Evolutionary conservation across 768 basidiomycete species (phyloP).

Genomic region (Pisolithus marmoratus): DNA sequence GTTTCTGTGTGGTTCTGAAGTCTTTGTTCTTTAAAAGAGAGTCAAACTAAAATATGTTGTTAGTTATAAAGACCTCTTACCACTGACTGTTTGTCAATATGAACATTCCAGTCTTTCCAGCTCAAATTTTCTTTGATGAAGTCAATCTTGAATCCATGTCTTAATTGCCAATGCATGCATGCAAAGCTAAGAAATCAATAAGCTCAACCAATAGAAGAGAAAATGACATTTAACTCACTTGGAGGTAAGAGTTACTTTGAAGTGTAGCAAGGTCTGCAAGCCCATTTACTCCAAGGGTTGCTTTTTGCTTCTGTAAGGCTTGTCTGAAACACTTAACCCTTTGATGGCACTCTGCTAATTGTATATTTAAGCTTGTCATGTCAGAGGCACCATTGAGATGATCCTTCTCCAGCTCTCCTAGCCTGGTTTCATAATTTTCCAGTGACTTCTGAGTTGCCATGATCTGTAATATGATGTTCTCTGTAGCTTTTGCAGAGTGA

Average conservation of each 20-base stretch:
- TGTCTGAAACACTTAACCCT: neutral
- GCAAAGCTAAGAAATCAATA: no score
- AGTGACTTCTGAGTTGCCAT: neutral
- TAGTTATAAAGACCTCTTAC: no score
- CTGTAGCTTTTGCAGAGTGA: neutral
- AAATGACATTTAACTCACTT: neutral
- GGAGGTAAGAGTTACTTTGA: slow-evolving; percentile 9
- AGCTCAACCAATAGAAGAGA: no score
- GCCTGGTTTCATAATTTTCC: neutral
- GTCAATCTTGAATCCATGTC: no score
- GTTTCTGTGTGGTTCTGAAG: slow-evolving; percentile 23
- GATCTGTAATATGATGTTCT: neutral
- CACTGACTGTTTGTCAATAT: no score
- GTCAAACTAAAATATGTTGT: neutral
- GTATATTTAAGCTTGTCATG: neutral
- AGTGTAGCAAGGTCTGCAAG: neutral
- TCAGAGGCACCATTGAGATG: neutral
- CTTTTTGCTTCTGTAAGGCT: neutral
- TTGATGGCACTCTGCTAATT: neutral
- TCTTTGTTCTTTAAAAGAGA: slow-evolving; percentile 13
- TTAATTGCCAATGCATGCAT: no score
- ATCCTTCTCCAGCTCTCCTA: slow-evolving; percentile 3
- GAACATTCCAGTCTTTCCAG: no score
- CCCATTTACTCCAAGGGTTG: no score
- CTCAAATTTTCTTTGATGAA: no score